Evolutionary conservation across 768 basidiomycete species (phyloP), one percentile per base, ranked within the genome.

Genomic region (Russula sp.): DNA sequence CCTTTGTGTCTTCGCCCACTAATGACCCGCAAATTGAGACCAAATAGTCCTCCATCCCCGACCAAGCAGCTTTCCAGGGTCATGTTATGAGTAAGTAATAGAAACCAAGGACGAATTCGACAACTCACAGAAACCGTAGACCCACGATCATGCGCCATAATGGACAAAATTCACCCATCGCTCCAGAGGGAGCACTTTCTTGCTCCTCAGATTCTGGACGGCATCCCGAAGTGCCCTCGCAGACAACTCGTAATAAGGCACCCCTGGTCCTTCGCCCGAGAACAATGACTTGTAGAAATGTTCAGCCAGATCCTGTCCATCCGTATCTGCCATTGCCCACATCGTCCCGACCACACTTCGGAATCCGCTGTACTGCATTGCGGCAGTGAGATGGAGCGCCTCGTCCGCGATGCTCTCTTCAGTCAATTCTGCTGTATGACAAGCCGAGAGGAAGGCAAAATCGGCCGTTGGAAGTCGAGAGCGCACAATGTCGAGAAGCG

Each of bases 111-210:
- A 27, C 27, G 27, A 27, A 27, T 27, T 27, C 2, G 1, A 27
- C 27, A 27, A 27, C 27, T 27, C 27, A 27, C 27, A 27, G 27
- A 27, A 27, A 27, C 27, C 27, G 27, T 27, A 27, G 27, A 27
- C 27, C 27, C 27, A 27, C 27, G 27, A 27, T 27, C 27, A 27
- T 27, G 37, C 54, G 6, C 54, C 54, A 42, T 55, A 55, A 11
- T 59, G 57, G 37, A 58, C 57, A 8, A 58, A 58, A 40, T 58
- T 39, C 35, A 48, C 56, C 47, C 48, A 58, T 27, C 39, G 39
- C 27, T 59, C 58, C 0, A 44, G 35, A 53, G 34, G 18, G 3
- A 37, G 18, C 4, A 9, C 6, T 13, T 37, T 53, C 52, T 39
- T 53, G 27, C 27, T 27, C 27, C 27, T 27, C 27, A 27, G 27